These are phyloP conservation scores for Tolypocladium sp. DNA, from an alignment of 2,329 filamentous ascomycete species.

Conservation along the genomic window DNA sequence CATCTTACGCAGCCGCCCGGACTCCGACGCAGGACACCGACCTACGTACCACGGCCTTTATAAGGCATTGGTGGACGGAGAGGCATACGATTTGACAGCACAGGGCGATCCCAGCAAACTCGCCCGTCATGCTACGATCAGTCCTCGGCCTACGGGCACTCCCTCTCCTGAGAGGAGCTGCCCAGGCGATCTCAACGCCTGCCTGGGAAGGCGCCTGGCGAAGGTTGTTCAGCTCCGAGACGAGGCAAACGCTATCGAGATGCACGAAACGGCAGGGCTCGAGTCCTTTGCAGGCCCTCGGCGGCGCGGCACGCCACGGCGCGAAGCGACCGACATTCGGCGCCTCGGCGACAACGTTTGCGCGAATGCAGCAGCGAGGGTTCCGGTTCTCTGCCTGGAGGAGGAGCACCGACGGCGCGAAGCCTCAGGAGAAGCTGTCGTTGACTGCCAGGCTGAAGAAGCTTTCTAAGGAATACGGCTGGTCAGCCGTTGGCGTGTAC, in stretches of 20 bases:
- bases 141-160: constrained; percentile 12
- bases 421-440: constrained; percentile 28
- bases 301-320: not conserved
- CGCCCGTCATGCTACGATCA: constrained; percentile 15
- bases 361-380: constrained; percentile 10
- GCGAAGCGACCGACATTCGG: constrained; percentile 2
- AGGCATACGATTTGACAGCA: not conserved
- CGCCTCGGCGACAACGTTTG: constrained; percentile 11
- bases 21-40: not conserved
- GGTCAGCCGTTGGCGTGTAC: constrained; percentile 89
- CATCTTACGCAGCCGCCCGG: not conserved
- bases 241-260: constrained; percentile 7
- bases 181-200: constrained; percentile 8
- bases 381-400: constrained; percentile 26
- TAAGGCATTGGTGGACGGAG: too few relatives aligned
- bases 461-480: constrained; percentile 87
- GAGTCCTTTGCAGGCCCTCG: not conserved
- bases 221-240: constrained; percentile 17
- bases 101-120: not conserved
- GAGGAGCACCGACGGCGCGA: constrained; percentile 12
- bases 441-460: constrained; percentile 69
- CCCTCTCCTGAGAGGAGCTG: constrained; percentile 10
- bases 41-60: not conserved
- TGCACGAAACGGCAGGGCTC: not conserved
- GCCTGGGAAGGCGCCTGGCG: constrained; percentile 18